A percentile compares a stretch with the other conserved stretches of the same genome.
phyloP scores from a whole-genome alignment of 2,329 filamentous ascomycete species.

The Tolypocladium inflatum region DNA sequence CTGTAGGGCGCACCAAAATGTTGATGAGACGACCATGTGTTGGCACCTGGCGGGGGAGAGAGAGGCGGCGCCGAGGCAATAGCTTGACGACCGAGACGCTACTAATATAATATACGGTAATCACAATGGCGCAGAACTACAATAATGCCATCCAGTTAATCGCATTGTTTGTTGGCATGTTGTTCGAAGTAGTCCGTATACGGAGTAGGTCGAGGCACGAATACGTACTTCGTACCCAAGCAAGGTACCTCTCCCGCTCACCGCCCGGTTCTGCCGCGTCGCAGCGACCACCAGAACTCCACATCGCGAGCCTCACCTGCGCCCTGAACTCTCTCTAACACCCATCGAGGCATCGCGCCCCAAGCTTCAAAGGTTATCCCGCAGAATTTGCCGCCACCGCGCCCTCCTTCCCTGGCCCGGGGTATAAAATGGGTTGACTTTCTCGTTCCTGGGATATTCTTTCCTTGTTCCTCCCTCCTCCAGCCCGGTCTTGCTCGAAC shows the following conservation, averaged over 20 bases:
- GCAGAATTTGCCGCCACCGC: neutral
- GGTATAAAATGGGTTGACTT: neutral
- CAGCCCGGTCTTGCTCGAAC: neutral
- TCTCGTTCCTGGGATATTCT: neutral
- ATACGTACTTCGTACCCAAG: too few relatives aligned
- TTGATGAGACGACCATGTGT: too few relatives aligned
- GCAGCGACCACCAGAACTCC: neutral
- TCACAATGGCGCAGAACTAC: neutral
- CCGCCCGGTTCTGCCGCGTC: neutral
- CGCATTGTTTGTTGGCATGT: too few relatives aligned
- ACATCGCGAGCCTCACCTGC: neutral
- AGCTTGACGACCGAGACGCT: neutral
- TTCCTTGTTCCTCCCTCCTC: neutral
- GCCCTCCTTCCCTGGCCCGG: neutral
- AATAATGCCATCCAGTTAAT: neutral
- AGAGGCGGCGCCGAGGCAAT: too few relatives aligned
- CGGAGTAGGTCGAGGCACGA: too few relatives aligned
- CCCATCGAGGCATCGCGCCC: neutral
- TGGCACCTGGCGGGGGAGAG: too few relatives aligned
- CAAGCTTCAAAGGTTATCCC: neutral
- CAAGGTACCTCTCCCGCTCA: neutral
- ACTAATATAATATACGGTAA: neutral
- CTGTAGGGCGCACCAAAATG: constrained; percentile 10
- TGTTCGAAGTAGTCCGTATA: too few relatives aligned
- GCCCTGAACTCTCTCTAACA: neutral